These are phyloP conservation scores for Delonix regia DNA, from an alignment of 306 rosid genomes.

Conservation along the genomic window DNA sequence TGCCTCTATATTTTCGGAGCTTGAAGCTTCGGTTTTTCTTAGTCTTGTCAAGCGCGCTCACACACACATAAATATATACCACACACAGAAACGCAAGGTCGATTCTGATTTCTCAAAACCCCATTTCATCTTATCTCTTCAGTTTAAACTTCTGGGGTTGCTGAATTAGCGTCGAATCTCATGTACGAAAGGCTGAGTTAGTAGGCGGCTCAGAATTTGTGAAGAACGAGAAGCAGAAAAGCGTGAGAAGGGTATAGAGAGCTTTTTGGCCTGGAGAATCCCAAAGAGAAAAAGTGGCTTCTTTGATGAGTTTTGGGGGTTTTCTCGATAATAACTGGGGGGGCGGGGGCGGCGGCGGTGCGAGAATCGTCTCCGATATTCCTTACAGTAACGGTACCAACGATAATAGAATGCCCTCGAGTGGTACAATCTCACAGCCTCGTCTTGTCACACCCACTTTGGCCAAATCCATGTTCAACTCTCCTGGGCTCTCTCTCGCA, in stretches of 20 bases:
- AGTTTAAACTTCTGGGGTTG: slow-evolving; percentile 19
- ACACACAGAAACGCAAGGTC: not conserved
- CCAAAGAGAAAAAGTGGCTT: slow-evolving; percentile 27
- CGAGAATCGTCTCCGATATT: slow-evolving; percentile 66
- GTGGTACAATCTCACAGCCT: slow-evolving; percentile 69
- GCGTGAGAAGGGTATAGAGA: not conserved
- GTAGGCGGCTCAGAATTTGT: not conserved
- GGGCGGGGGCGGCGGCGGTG: slow-evolving; percentile 49
- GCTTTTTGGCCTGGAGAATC: too few species aligned
- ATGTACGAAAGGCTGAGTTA: not conserved
- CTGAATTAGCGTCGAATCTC: slow-evolving; percentile 17
- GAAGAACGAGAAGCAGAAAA: not conserved
- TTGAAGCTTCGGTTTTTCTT: slow-evolving; percentile 13
- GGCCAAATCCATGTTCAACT: slow-evolving; percentile 93
- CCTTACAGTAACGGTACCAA: slow-evolving; percentile 44
- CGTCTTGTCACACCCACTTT: slow-evolving; percentile 70
- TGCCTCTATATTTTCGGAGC: slow-evolving; percentile 13
- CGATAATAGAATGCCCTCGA: slow-evolving; percentile 65
- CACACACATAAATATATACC: not conserved
- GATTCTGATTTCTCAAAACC: slow-evolving; percentile 6
- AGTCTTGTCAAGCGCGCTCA: not conserved
- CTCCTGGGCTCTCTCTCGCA: slow-evolving; percentile 88
- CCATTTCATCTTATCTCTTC: not conserved
- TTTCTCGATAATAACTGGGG: slow-evolving; percentile 72
- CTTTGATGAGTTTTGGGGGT: slow-evolving; percentile 97